These are phyloP conservation scores for Colletotrichum paranaense DNA, from an alignment of 2,329 filamentous ascomycete genomes.

Conservation along the genomic window DNA sequence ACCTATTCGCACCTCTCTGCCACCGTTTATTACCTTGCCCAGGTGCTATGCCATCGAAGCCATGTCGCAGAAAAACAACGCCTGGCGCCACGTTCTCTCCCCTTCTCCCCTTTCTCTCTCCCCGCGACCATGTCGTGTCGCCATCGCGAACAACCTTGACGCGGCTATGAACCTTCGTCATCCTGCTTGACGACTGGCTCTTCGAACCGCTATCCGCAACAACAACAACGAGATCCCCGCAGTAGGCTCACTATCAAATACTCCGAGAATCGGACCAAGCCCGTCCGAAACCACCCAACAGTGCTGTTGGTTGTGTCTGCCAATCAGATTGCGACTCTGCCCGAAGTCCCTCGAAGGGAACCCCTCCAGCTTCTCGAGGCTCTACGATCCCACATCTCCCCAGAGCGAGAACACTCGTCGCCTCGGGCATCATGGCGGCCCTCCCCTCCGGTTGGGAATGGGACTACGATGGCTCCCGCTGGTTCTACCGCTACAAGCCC, in stretches of 20 bases:
- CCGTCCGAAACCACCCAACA: not conserved
- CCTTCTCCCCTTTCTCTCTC: not conserved
- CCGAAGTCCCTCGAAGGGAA: not conserved
- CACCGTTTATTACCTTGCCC: constrained; percentile 7
- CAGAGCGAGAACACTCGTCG: not conserved
- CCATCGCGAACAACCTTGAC: not conserved
- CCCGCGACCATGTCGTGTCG: not conserved
- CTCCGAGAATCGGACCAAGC: not conserved
- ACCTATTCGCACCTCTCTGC: not conserved
- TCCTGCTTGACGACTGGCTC: not conserved
- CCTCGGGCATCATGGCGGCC: constrained; percentile 46
- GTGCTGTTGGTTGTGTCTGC: not conserved
- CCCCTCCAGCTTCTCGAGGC: not conserved
- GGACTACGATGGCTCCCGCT: constrained; percentile 68
- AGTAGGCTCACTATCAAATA: not conserved
- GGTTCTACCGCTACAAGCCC: constrained; percentile 68
- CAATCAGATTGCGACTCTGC: not conserved
- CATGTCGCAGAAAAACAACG: constrained; percentile 30
- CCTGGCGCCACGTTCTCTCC: constrained; percentile 26
- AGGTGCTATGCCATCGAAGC: not conserved
- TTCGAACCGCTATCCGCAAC: not conserved
- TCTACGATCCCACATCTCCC: not conserved
- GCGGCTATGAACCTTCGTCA: constrained; percentile 1
- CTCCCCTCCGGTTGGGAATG: constrained; percentile 67
- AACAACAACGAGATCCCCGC: not conserved